Conservation (phyloP, 1,139 yeast genomes). For the Wickerhamomyces sp. region DNA sequence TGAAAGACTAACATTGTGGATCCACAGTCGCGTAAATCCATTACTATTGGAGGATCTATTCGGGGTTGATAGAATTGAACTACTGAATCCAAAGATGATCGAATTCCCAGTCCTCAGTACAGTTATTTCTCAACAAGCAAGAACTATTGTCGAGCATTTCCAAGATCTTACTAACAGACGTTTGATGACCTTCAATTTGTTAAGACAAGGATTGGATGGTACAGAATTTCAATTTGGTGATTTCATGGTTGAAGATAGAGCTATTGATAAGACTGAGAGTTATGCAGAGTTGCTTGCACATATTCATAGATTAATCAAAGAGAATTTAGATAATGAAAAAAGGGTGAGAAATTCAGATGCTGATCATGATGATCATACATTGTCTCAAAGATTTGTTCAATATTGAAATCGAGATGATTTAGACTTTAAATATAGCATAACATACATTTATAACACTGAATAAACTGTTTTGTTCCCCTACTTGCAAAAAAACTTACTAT, state of each 20-base stretch:
- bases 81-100: slow-evolving; percentile 40
- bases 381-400: slow-evolving; percentile 28
- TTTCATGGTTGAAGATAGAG: slow-evolving; percentile 70
- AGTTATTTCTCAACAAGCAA: slow-evolving; percentile 62
- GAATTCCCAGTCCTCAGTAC: slow-evolving; percentile 72
- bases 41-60: slow-evolving; percentile 68
- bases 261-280: slow-evolving; percentile 44
- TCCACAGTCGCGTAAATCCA: slow-evolving; percentile 68
- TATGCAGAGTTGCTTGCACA: slow-evolving; percentile 57
- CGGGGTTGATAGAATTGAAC: slow-evolving; percentile 45
- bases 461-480: not conserved
- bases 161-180: slow-evolving; percentile 34
- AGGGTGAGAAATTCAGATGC: slow-evolving; percentile 19
- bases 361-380: slow-evolving; percentile 24
- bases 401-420: slow-evolving; percentile 2
- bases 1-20: slow-evolving; percentile 53
- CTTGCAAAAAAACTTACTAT: not conserved
- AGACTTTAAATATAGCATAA: too few relatives aligned
- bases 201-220: slow-evolving; percentile 64
- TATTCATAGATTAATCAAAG: slow-evolving; percentile 56
- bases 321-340: slow-evolving; percentile 41
- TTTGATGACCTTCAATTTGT: slow-evolving; percentile 49
- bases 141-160: slow-evolving; percentile 54
- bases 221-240: slow-evolving; percentile 53
- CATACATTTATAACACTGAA: too few relatives aligned